Evolutionary conservation across 768 basidiomycete genomes (phyloP).

Genomic region (Mrakia gelida): DNA sequence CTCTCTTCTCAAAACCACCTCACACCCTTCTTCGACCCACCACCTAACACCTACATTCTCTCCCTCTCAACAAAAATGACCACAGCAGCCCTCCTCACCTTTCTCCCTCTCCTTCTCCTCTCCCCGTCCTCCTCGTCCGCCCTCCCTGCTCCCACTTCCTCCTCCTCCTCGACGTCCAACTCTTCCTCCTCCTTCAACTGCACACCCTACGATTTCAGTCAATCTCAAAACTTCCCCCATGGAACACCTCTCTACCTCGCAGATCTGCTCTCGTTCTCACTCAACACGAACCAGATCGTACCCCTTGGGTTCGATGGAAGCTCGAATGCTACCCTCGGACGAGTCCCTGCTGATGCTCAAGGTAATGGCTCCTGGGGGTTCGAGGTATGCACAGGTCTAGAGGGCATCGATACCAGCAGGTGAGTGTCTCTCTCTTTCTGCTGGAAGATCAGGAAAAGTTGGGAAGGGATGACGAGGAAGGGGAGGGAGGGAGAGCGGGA

Average conservation of each 20-base stretch:
- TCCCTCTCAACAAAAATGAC: background rate
- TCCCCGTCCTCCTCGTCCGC: background rate
- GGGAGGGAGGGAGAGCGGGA: background rate
- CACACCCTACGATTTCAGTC: background rate
- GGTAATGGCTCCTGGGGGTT: background rate
- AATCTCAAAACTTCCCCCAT: too few relatives aligned
- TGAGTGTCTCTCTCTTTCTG: background rate
- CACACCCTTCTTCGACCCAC: background rate
- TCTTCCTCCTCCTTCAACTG: slow-evolving; percentile 1
- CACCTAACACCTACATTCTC: background rate
- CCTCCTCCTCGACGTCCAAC: background rate
- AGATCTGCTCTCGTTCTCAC: background rate
- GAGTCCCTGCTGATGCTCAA: background rate
- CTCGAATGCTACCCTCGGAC: background rate
- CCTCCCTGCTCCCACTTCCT: background rate
- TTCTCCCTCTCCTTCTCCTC: background rate
- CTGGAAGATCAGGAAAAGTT: background rate
- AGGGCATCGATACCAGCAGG: slow-evolving; percentile 13
- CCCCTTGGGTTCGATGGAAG: background rate
- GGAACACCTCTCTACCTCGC: background rate
- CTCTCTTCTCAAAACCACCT: background rate
- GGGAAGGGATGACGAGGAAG: background rate
- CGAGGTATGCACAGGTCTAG: background rate
- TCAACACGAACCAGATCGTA: background rate
- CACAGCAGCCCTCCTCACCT: background rate